These are phyloP conservation scores for Clonostachys rosea DNA, from an alignment of 2,329 filamentous ascomycete genomes.

Conservation along the genomic window DNA sequence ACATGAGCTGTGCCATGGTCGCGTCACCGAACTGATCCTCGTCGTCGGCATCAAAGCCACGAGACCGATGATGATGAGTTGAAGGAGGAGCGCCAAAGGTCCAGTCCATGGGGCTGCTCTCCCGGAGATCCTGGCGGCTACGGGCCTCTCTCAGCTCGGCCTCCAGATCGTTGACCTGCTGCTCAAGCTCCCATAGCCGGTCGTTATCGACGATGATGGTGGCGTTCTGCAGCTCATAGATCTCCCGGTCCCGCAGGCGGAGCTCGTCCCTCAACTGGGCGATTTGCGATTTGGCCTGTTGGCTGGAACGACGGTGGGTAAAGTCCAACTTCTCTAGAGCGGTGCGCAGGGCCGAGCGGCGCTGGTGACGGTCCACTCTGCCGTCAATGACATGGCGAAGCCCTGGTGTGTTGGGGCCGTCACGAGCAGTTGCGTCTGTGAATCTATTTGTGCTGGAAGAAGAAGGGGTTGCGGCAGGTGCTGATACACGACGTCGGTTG, in stretches of 20 bases:
- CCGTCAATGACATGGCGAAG: conserved; percentile 53
- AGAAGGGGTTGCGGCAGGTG: conserved; percentile 32
- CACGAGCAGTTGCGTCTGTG: neutral
- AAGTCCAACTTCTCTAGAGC: conserved; percentile 49
- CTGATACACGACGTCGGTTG: conserved; percentile 27
- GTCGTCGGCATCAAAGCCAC: conserved; percentile 37
- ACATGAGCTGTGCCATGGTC: conserved; percentile 43
- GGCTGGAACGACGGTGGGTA: conserved; percentile 35
- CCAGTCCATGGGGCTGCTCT: conserved; percentile 31
- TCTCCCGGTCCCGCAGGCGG: conserved; percentile 44
- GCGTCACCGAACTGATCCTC: conserved; percentile 37
- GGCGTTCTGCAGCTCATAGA: conserved; percentile 44
- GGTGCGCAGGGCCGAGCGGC: conserved; percentile 52
- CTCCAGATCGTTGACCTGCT: conserved; percentile 28
- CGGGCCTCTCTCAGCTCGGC: conserved; percentile 16
- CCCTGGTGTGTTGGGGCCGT: conserved; percentile 10
- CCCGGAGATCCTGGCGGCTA: conserved; percentile 3
- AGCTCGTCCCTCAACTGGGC: conserved; percentile 42
- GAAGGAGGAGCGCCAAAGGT: conserved; percentile 30
- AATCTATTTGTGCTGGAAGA: conserved; percentile 15
- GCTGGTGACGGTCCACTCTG: conserved; percentile 50
- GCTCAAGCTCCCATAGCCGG: conserved; percentile 33
- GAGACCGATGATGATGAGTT: neutral
- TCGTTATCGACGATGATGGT: conserved; percentile 44
- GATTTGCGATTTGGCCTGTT: conserved; percentile 39